Conservation (phyloP, 768 basidiomycete species). For the Hydnomerulius pinastri region DNA sequence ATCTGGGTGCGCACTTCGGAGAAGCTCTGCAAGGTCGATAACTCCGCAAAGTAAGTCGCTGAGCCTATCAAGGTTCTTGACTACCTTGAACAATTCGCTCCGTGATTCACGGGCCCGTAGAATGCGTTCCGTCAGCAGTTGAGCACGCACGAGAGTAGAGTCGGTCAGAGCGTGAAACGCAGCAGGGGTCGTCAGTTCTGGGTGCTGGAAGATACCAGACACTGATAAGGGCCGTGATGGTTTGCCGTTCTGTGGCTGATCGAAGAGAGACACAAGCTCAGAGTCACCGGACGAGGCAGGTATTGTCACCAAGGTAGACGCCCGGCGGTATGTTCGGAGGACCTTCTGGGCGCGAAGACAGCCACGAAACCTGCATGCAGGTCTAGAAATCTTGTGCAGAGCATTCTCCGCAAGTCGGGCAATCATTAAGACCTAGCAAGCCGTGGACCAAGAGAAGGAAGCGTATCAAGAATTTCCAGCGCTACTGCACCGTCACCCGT, state of each 20-base stretch:
- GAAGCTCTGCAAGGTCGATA: conserved; percentile 92
- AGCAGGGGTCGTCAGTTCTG: conserved; percentile 65
- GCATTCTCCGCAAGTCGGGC: conserved; percentile 41
- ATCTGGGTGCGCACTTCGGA: conserved; percentile 93
- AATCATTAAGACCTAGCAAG: conserved; percentile 31
- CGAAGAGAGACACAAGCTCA: conserved; percentile 69
- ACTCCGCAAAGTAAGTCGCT: conserved; percentile 96
- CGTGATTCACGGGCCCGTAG: conserved; percentile 70
- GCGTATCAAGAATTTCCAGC: neutral
- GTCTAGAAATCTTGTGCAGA: conserved; percentile 37
- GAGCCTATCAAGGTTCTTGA: conserved; percentile 95
- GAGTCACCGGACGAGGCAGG: conserved; percentile 68
- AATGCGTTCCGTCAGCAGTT: conserved; percentile 83
- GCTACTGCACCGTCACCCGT: no score
- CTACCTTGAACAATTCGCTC: conserved; percentile 77
- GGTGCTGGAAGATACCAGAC: conserved; percentile 87
- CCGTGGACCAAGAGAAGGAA: neutral
- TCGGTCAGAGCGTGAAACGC: conserved; percentile 74
- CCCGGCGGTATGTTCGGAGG: conserved; percentile 21
- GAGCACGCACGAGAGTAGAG: conserved; percentile 78
- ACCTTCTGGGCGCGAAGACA: conserved; percentile 39
- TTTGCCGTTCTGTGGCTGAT: conserved; percentile 50
- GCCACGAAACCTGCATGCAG: conserved; percentile 42
- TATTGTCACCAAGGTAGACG: conserved; percentile 47
- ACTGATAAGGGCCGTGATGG: conserved; percentile 46